Evolutionary conservation across 768 basidiomycete genomes (phyloP).

Genomic region (Psilocybe subaeruginosa): DNA sequence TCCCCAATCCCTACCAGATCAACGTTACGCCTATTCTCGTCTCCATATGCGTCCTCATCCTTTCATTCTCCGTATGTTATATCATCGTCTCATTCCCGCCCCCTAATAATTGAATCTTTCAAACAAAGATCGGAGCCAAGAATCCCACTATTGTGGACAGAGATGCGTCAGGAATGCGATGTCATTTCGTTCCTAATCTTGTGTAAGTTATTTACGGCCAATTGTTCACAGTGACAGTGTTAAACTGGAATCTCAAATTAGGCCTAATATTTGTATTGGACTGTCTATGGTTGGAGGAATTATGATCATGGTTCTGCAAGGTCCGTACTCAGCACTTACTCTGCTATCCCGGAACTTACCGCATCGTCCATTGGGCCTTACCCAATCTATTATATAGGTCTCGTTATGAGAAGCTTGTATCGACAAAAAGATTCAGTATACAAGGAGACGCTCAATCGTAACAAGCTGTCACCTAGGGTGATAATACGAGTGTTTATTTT

Average conservation of each 20-base stretch:
- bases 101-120: background rate
- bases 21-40: background rate
- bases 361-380: too few relatives aligned
- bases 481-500: background rate
- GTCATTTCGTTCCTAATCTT: background rate
- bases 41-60: background rate
- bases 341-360: too few relatives aligned
- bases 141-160: background rate
- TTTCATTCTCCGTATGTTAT: background rate
- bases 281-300: background rate
- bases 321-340: background rate
- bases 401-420: background rate
- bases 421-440: background rate
- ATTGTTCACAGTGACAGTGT: background rate
- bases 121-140: background rate
- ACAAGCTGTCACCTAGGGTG: background rate
- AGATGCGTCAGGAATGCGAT: slow-evolving; percentile 3
- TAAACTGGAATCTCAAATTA: background rate
- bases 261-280: background rate
- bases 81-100: background rate
- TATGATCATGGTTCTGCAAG: background rate
- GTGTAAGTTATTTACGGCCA: background rate
- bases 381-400: background rate
- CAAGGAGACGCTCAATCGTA: background rate
- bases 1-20: background rate